These are phyloP conservation scores for Ophiostoma pallidulum DNA, from an alignment of 2,329 filamentous ascomycete species.

Conservation along the genomic window DNA sequence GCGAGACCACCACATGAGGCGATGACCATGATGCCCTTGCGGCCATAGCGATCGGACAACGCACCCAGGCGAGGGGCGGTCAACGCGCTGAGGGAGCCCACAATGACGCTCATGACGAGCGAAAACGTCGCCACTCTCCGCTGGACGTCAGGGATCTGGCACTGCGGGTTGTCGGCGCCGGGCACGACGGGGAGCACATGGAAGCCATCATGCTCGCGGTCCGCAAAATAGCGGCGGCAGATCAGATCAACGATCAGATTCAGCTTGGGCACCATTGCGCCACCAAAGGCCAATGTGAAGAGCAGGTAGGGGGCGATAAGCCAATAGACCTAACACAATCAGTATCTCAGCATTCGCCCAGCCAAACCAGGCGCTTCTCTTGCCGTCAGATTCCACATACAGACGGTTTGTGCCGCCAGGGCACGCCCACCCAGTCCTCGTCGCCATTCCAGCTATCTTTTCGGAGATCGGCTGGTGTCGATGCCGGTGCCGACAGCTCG, in stretches of 20 bases:
- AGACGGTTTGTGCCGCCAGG: slow-evolving; percentile 55
- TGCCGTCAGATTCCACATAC: slow-evolving; percentile 31
- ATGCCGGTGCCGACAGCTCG: neutral
- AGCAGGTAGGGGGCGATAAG: slow-evolving; percentile 70
- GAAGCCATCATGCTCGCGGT: slow-evolving; percentile 50
- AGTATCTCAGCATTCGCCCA: neutral
- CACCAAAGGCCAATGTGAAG: slow-evolving; percentile 79
- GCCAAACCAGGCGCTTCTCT: neutral
- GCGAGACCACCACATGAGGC: slow-evolving; percentile 65
- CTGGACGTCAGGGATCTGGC: slow-evolving; percentile 65
- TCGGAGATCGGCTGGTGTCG: neutral
- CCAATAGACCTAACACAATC: slow-evolving; percentile 59
- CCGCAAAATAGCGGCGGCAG: slow-evolving; percentile 72
- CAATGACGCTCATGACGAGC: slow-evolving; percentile 62
- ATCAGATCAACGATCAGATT: slow-evolving; percentile 79
- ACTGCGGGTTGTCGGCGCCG: slow-evolving; percentile 66
- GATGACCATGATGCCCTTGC: slow-evolving; percentile 63
- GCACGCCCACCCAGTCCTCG: slow-evolving; percentile 50
- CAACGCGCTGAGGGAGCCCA: slow-evolving; percentile 69
- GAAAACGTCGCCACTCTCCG: slow-evolving; percentile 68
- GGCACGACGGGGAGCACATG: slow-evolving; percentile 55
- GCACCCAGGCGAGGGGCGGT: slow-evolving; percentile 75
- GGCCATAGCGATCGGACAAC: slow-evolving; percentile 78
- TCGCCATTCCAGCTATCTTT: slow-evolving; percentile 36
- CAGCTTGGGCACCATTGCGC: slow-evolving; percentile 73